Evolutionary conservation across 2,329 filamentous ascomycete genomes (phyloP).

Genomic region (Sclerotinia subarctica): DNA sequence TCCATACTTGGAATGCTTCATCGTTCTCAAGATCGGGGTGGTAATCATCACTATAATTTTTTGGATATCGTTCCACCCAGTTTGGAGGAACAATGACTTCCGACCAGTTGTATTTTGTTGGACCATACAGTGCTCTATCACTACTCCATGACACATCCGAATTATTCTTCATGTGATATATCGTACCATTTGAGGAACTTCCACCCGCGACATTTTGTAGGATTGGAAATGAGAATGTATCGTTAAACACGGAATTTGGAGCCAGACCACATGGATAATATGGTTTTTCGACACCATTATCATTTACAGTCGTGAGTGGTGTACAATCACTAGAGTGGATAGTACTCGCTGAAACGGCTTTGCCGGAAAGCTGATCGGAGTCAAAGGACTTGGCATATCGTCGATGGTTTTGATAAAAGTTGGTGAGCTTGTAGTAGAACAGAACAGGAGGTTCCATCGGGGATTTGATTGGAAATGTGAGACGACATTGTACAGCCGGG

Average conservation of each 20-base stretch:
- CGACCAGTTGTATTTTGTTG: slow-evolving; percentile 60
- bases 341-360: slow-evolving; percentile 54
- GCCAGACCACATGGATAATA: slow-evolving; percentile 96
- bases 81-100: slow-evolving; percentile 81
- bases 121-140: slow-evolving; percentile 75
- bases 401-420: slow-evolving; percentile 99
- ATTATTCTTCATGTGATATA: slow-evolving; percentile 71
- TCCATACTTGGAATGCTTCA: slow-evolving; percentile 96
- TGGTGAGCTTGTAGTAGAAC: slow-evolving; percentile 92
- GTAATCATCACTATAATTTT: slow-evolving; percentile 62
- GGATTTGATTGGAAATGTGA: slow-evolving; percentile 78
- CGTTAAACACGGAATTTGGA: slow-evolving; percentile 96
- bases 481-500: slow-evolving; percentile 56
- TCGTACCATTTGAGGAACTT: slow-evolving; percentile 37
- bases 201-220: slow-evolving; percentile 42
- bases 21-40: slow-evolving; percentile 68
- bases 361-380: slow-evolving; percentile 76
- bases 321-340: slow-evolving; percentile 71
- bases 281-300: slow-evolving; percentile 55
- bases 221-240: slow-evolving; percentile 70
- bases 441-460: slow-evolving; percentile 77
- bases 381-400: slow-evolving; percentile 92
- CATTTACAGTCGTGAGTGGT: slow-evolving; percentile 58
- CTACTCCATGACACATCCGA: slow-evolving; percentile 79
- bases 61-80: slow-evolving; percentile 69